Evolutionary conservation across 495 filamentous ascomycete genomes (phyloP).

Genomic region (Physcia stellaris): DNA sequence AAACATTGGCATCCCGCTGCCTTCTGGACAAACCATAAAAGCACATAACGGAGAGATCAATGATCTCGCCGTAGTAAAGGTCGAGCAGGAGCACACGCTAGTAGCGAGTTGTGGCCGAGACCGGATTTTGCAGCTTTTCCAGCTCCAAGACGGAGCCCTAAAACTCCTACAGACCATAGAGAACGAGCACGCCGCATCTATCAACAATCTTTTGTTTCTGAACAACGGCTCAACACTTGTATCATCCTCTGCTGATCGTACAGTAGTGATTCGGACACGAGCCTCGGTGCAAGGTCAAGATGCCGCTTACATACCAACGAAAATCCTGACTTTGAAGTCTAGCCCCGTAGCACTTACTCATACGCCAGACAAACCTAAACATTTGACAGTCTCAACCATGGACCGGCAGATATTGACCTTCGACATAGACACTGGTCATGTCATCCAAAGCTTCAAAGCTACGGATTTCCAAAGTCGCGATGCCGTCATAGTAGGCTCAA

Average conservation of each 20-base stretch:
- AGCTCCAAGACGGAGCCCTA: slow-evolving; percentile 37
- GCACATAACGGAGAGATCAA: slow-evolving; percentile 81
- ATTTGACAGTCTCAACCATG: slow-evolving; percentile 61
- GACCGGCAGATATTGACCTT: slow-evolving; percentile 71
- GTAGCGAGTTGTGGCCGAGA: slow-evolving; percentile 76
- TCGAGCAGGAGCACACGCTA: slow-evolving; percentile 38
- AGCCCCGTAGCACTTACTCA: slow-evolving; percentile 74
- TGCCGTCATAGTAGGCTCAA: slow-evolving; percentile 65
- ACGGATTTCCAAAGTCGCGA: slow-evolving; percentile 66
- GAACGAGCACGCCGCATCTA: slow-evolving; percentile 63
- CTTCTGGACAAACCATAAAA: slow-evolving; percentile 50
- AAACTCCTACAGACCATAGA: slow-evolving; percentile 52
- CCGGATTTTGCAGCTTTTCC: slow-evolving; percentile 80
- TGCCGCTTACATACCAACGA: slow-evolving; percentile 61
- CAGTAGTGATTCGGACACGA: slow-evolving; percentile 56
- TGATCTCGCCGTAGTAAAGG: slow-evolving; percentile 51
- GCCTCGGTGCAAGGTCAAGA: slow-evolving; percentile 49
- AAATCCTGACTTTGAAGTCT: slow-evolving; percentile 67
- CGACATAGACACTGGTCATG: slow-evolving; percentile 58
- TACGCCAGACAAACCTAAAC: slow-evolving; percentile 42
- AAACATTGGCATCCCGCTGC: slow-evolving; percentile 32
- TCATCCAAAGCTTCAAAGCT: slow-evolving; percentile 61
- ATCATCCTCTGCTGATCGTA: slow-evolving; percentile 81
- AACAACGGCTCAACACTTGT: slow-evolving; percentile 55
- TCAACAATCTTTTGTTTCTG: slow-evolving; percentile 48